Percentiles rank a stretch among this genome's conserved stretches.
Conservation (phyloP, 331 rosid genomes). For the Cucumis variabilis region DNA sequence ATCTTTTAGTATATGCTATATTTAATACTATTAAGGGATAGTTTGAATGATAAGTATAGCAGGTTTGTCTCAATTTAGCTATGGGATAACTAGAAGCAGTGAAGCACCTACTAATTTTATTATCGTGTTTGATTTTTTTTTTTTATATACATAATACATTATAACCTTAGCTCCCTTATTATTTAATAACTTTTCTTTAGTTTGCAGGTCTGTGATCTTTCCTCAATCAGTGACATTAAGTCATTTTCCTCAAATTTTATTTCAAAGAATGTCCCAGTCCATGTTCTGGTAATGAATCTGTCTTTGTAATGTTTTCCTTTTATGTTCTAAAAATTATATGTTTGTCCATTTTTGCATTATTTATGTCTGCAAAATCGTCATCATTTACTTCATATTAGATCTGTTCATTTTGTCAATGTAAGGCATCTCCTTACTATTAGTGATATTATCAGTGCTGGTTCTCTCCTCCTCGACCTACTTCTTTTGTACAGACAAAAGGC, state of each 20-base stretch:
- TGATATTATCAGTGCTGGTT: too few relatives aligned
- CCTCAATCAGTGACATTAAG: slow-evolving; percentile 75
- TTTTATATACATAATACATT: neutral
- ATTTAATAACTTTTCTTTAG: slow-evolving; percentile 29
- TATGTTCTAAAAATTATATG: neutral
- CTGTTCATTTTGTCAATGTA: too few relatives aligned
- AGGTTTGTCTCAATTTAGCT: neutral
- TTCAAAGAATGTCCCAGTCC: slow-evolving; percentile 67
- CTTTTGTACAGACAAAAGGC: too few relatives aligned
- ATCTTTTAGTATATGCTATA: neutral
- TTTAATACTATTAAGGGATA: neutral
- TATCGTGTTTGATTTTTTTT: neutral
- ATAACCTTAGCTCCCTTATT: neutral
- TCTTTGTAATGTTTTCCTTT: neutral
- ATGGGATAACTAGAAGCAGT: neutral
- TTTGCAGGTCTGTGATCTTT: slow-evolving; percentile 87
- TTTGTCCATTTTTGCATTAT: neutral
- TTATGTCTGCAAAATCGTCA: neutral
- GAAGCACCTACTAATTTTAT: neutral
- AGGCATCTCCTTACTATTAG: too few relatives aligned
- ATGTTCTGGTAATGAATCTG: slow-evolving; percentile 65
- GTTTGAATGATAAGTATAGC: neutral
- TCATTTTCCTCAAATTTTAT: slow-evolving; percentile 72
- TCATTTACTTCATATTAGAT: neutral
- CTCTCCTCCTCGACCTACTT: too few relatives aligned